A percentile compares a stretch with the other conserved stretches of the same genome.
phyloP scores from a whole-genome alignment of 2,329 filamentous ascomycete genomes.

The Decorospora gaudefroyi region DNA sequence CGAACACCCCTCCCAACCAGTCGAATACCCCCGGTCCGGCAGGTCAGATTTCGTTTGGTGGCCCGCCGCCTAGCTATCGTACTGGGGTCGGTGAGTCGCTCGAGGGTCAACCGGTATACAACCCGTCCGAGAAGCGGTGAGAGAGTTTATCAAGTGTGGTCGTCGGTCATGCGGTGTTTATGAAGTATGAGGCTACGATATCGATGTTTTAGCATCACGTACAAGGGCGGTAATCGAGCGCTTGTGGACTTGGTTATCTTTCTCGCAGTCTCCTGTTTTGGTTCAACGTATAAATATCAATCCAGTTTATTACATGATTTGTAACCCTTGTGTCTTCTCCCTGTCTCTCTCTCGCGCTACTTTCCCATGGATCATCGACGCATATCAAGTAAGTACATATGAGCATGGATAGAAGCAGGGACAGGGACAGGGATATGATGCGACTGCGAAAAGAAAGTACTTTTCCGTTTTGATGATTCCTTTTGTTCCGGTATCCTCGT shows the following conservation, averaged over 20 bases:
- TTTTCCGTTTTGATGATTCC: too few species aligned
- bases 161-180: constrained; percentile 5
- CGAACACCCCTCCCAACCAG: constrained; percentile 33
- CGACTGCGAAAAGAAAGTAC: too few species aligned
- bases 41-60: constrained; percentile 44
- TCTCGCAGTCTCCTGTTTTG: background rate
- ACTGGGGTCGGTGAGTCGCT: constrained; percentile 47
- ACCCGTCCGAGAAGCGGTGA: constrained; percentile 43
- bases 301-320: background rate
- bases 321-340: too few species aligned
- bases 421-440: too few species aligned
- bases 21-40: constrained; percentile 28
- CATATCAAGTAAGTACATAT: too few species aligned
- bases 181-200: constrained; percentile 32
- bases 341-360: too few species aligned
- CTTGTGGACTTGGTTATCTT: background rate
- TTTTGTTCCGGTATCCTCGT: too few species aligned
- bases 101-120: constrained; percentile 43
- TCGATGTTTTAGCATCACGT: background rate
- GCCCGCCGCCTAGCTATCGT: constrained; percentile 42
- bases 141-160: background rate
- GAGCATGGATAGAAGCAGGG: too few species aligned
- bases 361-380: too few species aligned
- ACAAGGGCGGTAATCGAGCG: background rate
- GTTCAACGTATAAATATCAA: too few species aligned